Percentiles rank a stretch among this genome's conserved stretches.
Evolutionary conservation across 164 flowering plant genomes (phyloP).

Genomic region (Malania oleifera): DNA sequence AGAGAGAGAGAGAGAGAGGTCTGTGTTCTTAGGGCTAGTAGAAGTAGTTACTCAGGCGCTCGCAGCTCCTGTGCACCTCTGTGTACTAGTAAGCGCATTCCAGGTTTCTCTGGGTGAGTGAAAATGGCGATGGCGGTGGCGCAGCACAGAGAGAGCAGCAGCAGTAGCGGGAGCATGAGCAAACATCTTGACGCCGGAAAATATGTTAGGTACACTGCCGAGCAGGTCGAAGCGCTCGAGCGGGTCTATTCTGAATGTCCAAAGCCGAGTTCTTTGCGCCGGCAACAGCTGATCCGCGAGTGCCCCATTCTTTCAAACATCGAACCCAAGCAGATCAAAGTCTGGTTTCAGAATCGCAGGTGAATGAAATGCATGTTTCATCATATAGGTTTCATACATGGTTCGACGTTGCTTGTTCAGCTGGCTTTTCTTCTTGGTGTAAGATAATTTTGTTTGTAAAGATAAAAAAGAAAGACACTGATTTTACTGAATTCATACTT

Average conservation of each 20-base stretch:
- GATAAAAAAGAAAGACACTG: no score
- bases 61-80: no score
- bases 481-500: not conserved
- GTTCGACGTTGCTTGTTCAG: no score
- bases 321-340: constrained; percentile 83
- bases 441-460: no score
- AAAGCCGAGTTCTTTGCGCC: constrained; percentile 66
- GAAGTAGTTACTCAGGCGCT: no score
- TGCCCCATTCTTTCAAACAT: constrained; percentile 67
- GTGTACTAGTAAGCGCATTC: no score
- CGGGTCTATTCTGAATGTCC: constrained; percentile 73
- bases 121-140: constrained; percentile 73
- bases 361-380: not conserved
- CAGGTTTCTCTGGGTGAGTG: constrained; percentile 2
- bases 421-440: no score
- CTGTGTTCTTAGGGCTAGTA: no score
- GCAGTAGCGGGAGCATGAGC: constrained; percentile 43
- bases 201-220: constrained; percentile 68
- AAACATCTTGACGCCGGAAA: constrained; percentile 59
- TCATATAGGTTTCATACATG: not conserved
- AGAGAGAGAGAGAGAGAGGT: not conserved
- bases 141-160: constrained; percentile 54
- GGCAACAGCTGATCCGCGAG: constrained; percentile 70
- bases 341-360: constrained; percentile 89
- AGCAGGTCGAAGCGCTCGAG: constrained; percentile 78